These are phyloP conservation scores for Nakaseomyces kungkrabaensis DNA, from an alignment of 1,139 yeast species.

Conservation along the genomic window DNA sequence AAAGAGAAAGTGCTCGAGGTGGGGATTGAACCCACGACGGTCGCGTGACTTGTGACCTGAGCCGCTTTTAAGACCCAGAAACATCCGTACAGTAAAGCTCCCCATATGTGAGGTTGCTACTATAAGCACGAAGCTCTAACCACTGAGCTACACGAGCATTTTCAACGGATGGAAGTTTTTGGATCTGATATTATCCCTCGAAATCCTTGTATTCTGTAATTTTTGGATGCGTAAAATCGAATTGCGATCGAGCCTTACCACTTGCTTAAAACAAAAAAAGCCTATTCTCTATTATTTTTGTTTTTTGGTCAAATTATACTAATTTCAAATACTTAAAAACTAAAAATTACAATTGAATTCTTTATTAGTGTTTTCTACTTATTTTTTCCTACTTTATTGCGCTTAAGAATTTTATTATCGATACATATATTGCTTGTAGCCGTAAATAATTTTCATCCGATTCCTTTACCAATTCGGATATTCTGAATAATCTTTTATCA, in stretches of 20 bases:
- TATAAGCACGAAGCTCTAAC: conserved; percentile 45
- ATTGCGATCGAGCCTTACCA: no score
- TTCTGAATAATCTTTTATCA: neutral
- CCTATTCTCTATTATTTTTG: no score
- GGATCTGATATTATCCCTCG: neutral
- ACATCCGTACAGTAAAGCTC: conserved; percentile 8
- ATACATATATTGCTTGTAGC: conserved; percentile 30
- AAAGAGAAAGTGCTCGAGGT: conserved; percentile 38
- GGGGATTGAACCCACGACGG: conserved; percentile 47
- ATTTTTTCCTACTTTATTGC: neutral
- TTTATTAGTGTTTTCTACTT: neutral
- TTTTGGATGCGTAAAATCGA: neutral
- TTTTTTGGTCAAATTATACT: no score
- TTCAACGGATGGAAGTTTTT: conserved; percentile 10
- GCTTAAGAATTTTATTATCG: conserved; percentile 26
- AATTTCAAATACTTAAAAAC: no score
- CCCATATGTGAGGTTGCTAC: conserved; percentile 28
- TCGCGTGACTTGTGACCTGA: conserved; percentile 35
- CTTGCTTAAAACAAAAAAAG: no score
- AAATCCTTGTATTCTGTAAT: neutral
- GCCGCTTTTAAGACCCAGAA: conserved; percentile 7
- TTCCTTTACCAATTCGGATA: neutral
- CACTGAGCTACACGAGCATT: conserved; percentile 44
- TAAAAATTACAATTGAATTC: no score
- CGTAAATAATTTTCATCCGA: conserved; percentile 30